Evolutionary conservation across 768 basidiomycete species (phyloP), one percentile per base, ranked within the genome.

Genomic region (Megacollybia marginata): DNA sequence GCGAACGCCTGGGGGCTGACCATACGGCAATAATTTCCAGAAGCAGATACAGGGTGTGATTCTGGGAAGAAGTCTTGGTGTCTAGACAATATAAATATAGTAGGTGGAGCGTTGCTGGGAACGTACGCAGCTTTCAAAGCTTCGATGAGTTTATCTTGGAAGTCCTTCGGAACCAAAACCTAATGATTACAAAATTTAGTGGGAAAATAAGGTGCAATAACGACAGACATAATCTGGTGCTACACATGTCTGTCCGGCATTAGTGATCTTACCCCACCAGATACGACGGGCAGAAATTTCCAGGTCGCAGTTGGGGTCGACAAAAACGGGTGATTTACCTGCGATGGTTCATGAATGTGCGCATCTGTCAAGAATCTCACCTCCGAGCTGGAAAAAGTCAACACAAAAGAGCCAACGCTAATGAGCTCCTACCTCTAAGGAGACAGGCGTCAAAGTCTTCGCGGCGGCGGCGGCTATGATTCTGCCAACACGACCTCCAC

Each of bases 381-480:
- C 66, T 59, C 80, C 80, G 28, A 82, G 79, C 80, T 81, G 38
- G 16, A 31, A 40, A 42, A 46, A 13, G 42, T 20, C 7, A 48
- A 40, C 18, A 31, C 1, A 6, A 23, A 23, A n/a, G 4, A 42
- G 31, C n/a, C 20, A 51, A 16, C 47, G 33, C 34, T 42, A 36
- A 23, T 18, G 11, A 11, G 11, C 2, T 7, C 67, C 8, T 32
- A 79, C 69, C 69, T 83, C 82, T 38, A 78, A 69, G 31, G 77
- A 72, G 40, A 87, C 68, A 0, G 88, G 88, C 0, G 88, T 85
- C 8, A 92, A 62, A 48, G 78, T 75, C 62, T 91, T 83, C 2
- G 85, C 88, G 10, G 91, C 91, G 0, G 89, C 89, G 0, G 72
- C 61, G 1, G 83, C 78, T 9, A 93, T 75, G 42, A 93, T 74